Percentiles rank a stretch among this genome's conserved stretches.
Conservation (phyloP, 441 rosid genomes). For the Aleurites moluccanus region DNA sequence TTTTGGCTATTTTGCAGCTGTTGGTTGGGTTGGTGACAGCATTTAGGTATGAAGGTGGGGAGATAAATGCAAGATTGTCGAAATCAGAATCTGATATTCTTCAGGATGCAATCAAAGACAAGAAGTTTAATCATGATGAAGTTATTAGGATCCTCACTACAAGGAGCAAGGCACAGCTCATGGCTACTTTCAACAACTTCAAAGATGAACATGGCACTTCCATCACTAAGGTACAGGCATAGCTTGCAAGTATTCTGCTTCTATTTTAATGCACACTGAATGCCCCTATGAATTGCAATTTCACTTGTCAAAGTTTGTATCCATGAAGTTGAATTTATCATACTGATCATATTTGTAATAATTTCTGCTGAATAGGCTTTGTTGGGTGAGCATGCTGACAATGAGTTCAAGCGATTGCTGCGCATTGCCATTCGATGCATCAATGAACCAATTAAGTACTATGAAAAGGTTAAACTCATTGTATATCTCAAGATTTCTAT, state of each 20-base stretch:
- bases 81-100: slow-evolving; percentile 54
- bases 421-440: slow-evolving; percentile 51
- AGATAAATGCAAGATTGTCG: slow-evolving; percentile 42
- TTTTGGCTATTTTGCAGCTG: slow-evolving; percentile 36
- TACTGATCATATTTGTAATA: neutral
- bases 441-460: slow-evolving; percentile 46
- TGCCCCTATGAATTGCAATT: neutral
- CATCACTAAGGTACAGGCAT: slow-evolving; percentile 45
- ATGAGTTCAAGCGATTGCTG: slow-evolving; percentile 33
- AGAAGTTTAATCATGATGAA: slow-evolving; percentile 51
- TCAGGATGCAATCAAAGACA: slow-evolving; percentile 46
- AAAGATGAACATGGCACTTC: slow-evolving; percentile 49
- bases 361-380: slow-evolving; percentile 29
- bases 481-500: neutral
- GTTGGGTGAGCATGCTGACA: slow-evolving; percentile 28
- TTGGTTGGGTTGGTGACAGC: slow-evolving; percentile 57
- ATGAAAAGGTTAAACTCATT: slow-evolving; percentile 42
- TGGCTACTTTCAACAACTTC: slow-evolving; percentile 59
- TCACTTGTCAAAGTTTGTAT: neutral
- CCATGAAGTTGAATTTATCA: neutral
- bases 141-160: slow-evolving; percentile 55
- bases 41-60: slow-evolving; percentile 55
- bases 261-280: neutral
- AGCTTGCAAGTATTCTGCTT: neutral
- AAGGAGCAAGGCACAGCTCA: slow-evolving; percentile 61